These are phyloP conservation scores for Dactylonectria macrodidyma DNA, from an alignment of 2,329 filamentous ascomycete species.

Conservation along the genomic window DNA sequence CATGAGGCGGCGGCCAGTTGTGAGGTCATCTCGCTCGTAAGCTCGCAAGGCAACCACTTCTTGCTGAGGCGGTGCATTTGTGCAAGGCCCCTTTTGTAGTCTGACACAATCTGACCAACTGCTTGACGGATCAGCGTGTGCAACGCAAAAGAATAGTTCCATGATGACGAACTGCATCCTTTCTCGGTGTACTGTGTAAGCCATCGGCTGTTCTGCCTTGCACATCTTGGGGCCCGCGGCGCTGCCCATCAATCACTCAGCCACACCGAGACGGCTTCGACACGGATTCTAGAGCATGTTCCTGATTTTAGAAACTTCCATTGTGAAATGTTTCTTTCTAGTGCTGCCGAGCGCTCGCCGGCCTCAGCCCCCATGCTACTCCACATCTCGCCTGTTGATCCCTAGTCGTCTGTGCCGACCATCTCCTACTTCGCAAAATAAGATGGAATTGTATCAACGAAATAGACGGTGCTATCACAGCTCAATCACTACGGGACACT, in stretches of 20 bases:
- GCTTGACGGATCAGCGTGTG: constrained; percentile 2
- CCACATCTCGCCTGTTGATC: no score
- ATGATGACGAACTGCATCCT: background rate
- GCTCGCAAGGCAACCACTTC: constrained; percentile 1
- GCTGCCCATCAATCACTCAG: background rate
- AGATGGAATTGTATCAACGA: no score
- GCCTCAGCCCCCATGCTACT: no score
- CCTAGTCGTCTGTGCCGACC: no score
- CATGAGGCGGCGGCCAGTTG: background rate
- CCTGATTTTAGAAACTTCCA: constrained; percentile 4
- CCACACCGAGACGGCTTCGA: background rate
- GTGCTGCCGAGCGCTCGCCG: no score
- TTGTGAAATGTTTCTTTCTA: background rate
- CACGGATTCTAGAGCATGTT: constrained; percentile 2
- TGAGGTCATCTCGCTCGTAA: constrained; percentile 5
- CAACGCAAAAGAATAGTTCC: background rate
- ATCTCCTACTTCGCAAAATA: no score
- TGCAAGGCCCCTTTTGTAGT: constrained; percentile 29
- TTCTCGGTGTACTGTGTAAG: background rate
- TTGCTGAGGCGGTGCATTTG: constrained; percentile 28
- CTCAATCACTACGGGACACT: no score
- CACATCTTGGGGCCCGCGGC: background rate
- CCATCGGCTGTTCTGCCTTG: background rate
- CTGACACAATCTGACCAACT: constrained; percentile 17
- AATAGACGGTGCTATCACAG: no score